Evolutionary conservation across 2,329 filamentous ascomycete genomes (phyloP), one percentile per base, ranked within the genome.

Genomic region (Aspergillus calidoustus): DNA sequence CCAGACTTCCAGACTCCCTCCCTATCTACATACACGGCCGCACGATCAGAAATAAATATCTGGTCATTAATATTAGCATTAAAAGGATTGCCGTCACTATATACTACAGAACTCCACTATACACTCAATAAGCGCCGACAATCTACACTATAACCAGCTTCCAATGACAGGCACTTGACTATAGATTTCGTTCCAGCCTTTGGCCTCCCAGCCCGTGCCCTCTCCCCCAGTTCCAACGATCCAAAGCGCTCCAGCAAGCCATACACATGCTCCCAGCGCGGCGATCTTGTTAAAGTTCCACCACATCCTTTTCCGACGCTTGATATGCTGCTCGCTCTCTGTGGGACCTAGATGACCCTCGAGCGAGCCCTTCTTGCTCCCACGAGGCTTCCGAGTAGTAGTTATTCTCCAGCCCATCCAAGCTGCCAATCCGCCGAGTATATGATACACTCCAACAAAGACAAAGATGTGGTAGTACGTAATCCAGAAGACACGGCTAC

Each of bases 341-440:
- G 82, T 72, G 0, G 71, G 72, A 62, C 63, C 74, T 63, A 77
- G 63, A 59, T 72, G 71, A 22, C 71, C 72, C 52, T 71, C 76
- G 44, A 75, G 67, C 1, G 72, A 71, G 49, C 71, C 73, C 46
- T 64, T 66, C 31, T 73, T 73, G 56, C 67, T 64, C 4, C 66
- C 62, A 15, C 68, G 67, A 49, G 72, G 67, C 52, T 69, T 75
- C 28, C 73, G 69, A 25, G 67, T 63, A 30, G 71, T 79, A 22
- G 69, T 79, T 77, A 73, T 69, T 77, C 74, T 80, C 80, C 73
- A 81, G 0, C 87, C 87, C 62, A 93, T 79, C 91, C 92, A 97
- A 76, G 87, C 90, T n/a, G 92, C 91, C 78, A 87, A 87, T 2
- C 93, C 93, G 87, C 92, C 96, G 7, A 91, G 86, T 74, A 93